Base-by-base conservation (phyloP, 2,329 filamentous ascomycete species). In the Ascochyta lentis region DNA sequence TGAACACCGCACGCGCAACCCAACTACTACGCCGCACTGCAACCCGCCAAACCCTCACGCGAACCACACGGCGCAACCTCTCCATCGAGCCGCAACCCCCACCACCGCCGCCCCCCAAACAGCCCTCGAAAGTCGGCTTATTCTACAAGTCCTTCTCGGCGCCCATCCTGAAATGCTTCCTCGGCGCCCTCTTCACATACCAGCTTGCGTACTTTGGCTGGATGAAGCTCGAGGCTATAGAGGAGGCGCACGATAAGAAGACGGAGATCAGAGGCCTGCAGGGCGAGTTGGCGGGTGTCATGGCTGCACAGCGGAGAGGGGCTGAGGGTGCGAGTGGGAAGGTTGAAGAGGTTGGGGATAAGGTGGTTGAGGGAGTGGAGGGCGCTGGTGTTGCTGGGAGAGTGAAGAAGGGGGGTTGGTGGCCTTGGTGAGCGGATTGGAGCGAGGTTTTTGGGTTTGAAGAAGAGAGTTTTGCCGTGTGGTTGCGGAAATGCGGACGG, bases 81-180 rank as follows among this genome's bases (percentile, higher is more conserved):
- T 37, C 47, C 4, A 49, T 31, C 40, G 49, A 52, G 23, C 58
- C 53, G 6, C 58, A 54, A 7, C 24, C 44, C 6, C 39, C 45
- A 3, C 43, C 48, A 13, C 49, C 47, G 6, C 31, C 43, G 22
- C 53, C 89, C 84, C 53, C 53, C 15, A 56, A 56, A 22, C 23
- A 50, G n/a, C 53, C 53, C 38, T 56, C 53, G 31, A 46, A 33
- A 39, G 53, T 56, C 26, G 77, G 84, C 45, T 79, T 82, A 42
- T 93, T 93, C 78, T 94, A 92, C 80, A 88, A 86, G 70, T 86
- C 85, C 13, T 92, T 92, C 70, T 86, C 87, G 35, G 83, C 89
- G 1, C 90, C 91, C 3, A 80, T 94, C 41, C 83, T 85, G 49
- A 94, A 92, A 77, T 86, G 87, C 49, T 84, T 91, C 62, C 81